Conservation (phyloP, 352 stramenopile genomes). For the Phytophthora sansomeana region DNA sequence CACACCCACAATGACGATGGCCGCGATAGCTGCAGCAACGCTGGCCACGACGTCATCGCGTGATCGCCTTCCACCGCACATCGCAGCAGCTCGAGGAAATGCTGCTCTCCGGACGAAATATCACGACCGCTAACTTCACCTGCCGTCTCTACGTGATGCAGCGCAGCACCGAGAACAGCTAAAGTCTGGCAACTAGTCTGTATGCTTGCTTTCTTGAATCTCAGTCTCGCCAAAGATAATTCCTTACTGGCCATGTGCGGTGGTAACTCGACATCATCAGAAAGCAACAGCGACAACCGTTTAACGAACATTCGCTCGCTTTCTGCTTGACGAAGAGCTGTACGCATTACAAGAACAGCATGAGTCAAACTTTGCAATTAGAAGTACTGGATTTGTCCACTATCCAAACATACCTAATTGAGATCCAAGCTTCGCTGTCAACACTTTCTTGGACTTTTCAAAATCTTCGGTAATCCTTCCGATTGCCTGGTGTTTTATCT, state of each 20-base stretch:
- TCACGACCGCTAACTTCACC: conserved; percentile 55
- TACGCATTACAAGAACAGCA: conserved; percentile 22
- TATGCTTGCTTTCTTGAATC: conserved; percentile 63
- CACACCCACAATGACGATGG: conserved; percentile 50
- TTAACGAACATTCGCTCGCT: conserved; percentile 73
- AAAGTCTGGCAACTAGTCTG: conserved; percentile 74
- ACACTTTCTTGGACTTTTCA: conserved; percentile 40
- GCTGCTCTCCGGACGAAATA: conserved; percentile 60
- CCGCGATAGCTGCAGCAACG: conserved; percentile 53
- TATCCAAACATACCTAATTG: conserved; percentile 40
- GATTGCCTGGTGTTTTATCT: conserved; percentile 54
- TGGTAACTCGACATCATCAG: conserved; percentile 60
- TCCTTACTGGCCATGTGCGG: conserved; percentile 68
- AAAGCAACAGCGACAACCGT: conserved; percentile 57
- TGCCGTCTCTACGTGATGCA: conserved; percentile 56
- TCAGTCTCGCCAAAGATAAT: conserved; percentile 59
- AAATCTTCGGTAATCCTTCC: conserved; percentile 59
- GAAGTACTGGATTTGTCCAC: background rate
- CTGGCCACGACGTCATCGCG: conserved; percentile 71
- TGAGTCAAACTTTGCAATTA: no score
- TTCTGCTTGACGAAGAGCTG: conserved; percentile 69
- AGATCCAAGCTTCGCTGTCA: conserved; percentile 60
- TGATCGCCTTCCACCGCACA: conserved; percentile 76
- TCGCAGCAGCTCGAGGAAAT: conserved; percentile 73
- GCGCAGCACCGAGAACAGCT: conserved; percentile 49